A percentile compares a stretch with the other conserved stretches of the same genome.
Evolutionary conservation across 73 alveolate species (phyloP).

Genomic region (Tetrahymena elliotti): DNA sequence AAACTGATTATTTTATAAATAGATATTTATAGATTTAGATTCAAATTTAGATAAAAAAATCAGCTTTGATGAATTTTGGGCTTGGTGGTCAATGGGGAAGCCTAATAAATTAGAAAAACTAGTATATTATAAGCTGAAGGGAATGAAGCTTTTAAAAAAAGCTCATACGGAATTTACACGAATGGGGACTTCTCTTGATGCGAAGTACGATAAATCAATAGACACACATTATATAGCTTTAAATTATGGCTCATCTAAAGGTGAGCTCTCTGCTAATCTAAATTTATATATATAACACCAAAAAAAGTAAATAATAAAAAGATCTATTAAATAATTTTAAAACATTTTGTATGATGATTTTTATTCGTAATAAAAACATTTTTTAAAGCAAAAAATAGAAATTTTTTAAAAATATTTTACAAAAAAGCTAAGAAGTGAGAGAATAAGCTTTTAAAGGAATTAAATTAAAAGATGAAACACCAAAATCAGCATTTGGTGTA

Average conservation of each 20-base stretch:
- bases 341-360: too few species aligned
- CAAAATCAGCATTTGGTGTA: background rate
- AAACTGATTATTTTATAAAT: background rate
- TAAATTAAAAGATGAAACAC: background rate
- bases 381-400: too few species aligned
- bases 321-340: too few species aligned
- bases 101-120: conserved; percentile 16
- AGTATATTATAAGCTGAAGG: conserved; percentile 13
- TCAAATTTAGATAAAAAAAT: conserved; percentile 13
- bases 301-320: background rate
- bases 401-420: background rate
- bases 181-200: conserved; percentile 16
- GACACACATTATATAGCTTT: conserved; percentile 31
- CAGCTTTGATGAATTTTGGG: conserved; percentile 33
- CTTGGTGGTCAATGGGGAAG: conserved; percentile 37
- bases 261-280: background rate
- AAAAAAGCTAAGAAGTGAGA: conserved; percentile 9
- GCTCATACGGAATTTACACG: conserved; percentile 23
- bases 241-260: conserved; percentile 10
- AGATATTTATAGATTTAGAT: conserved; percentile 16
- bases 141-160: conserved; percentile 5
- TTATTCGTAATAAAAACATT: too few species aligned
- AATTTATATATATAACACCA: background rate
- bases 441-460: background rate
- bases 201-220: background rate